A percentile compares a stretch with the other conserved stretches of the same genome.
Evolutionary conservation across 202 grass and related monocot species (phyloP).

Genomic region (Schoenoplectus triqueter): DNA sequence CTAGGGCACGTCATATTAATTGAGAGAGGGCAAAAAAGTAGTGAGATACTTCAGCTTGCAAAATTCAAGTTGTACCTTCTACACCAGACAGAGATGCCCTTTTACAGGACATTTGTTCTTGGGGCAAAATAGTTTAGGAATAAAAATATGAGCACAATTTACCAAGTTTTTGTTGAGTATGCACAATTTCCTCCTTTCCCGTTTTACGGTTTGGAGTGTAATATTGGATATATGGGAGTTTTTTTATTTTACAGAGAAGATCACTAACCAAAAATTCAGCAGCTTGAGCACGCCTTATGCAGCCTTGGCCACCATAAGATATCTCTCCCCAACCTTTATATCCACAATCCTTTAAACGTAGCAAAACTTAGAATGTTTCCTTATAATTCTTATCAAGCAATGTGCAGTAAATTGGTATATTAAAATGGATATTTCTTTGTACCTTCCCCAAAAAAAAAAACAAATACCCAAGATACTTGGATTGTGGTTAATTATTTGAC

Average conservation of each 20-base stretch:
- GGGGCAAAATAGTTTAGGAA: neutral
- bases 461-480: neutral
- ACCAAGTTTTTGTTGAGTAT: constrained; percentile 7
- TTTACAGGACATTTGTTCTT: neutral
- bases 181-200: neutral
- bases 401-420: neutral
- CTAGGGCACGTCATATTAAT: neutral
- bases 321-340: constrained; percentile 99
- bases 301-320: constrained; percentile 79
- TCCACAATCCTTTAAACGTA: constrained; percentile 60
- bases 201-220: neutral
- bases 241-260: neutral
- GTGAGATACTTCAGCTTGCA: neutral
- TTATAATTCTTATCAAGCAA: constrained; percentile 6
- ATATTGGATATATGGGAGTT: constrained; percentile 5
- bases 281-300: constrained; percentile 76
- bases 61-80: neutral
- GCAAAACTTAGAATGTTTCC: neutral
- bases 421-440: neutral
- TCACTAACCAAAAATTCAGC: constrained; percentile 77
- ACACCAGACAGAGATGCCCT: neutral
- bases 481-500: neutral
- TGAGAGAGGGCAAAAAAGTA: neutral
- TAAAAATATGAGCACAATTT: neutral
- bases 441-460: neutral